Conservation (phyloP, 1,139 yeast genomes). For the Entelexis sorbosivorans region DNA sequence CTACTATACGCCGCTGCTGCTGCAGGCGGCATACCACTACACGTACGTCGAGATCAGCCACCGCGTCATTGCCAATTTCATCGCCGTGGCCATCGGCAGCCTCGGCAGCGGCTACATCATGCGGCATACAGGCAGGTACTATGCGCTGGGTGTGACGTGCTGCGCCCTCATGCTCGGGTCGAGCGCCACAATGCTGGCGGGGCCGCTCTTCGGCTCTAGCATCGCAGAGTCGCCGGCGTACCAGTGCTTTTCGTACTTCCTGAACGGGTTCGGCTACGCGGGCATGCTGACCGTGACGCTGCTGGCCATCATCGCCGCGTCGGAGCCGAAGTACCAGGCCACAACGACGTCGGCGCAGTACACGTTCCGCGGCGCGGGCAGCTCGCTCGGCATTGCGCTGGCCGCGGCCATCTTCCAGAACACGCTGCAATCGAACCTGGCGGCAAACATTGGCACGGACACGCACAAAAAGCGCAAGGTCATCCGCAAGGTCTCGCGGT, state of each 20-base stretch:
- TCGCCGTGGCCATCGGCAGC: conserved; percentile 61
- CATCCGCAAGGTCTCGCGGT: conserved; percentile 43
- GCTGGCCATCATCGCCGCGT: conserved; percentile 55
- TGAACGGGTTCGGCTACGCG: conserved; percentile 51
- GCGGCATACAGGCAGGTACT: conserved; percentile 59
- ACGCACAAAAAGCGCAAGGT: conserved; percentile 28
- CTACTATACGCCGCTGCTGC: conserved; percentile 56
- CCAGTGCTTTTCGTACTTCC: conserved; percentile 31
- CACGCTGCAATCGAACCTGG: conserved; percentile 29
- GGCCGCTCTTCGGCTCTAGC: conserved; percentile 18
- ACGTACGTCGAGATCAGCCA: conserved; percentile 51
- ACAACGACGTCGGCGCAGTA: conserved; percentile 66
- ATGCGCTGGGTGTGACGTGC: conserved; percentile 38
- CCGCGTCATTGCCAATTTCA: conserved; percentile 53
- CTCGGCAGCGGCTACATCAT: conserved; percentile 59
- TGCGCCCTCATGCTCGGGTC: conserved; percentile 43
- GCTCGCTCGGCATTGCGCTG: conserved; percentile 58
- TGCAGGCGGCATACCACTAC: conserved; percentile 45
- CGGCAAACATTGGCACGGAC: conserved; percentile 27
- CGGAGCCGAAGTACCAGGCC: conserved; percentile 54
- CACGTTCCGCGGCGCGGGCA: conserved; percentile 64
- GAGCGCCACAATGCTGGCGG: conserved; percentile 27
- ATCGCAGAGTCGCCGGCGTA: conserved; percentile 18
- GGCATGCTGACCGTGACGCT: conserved; percentile 55
- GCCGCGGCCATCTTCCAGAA: conserved; percentile 57